phyloP scores from a whole-genome alignment of 768 basidiomycete species.

The Dacryopinax spathularia region DNA sequence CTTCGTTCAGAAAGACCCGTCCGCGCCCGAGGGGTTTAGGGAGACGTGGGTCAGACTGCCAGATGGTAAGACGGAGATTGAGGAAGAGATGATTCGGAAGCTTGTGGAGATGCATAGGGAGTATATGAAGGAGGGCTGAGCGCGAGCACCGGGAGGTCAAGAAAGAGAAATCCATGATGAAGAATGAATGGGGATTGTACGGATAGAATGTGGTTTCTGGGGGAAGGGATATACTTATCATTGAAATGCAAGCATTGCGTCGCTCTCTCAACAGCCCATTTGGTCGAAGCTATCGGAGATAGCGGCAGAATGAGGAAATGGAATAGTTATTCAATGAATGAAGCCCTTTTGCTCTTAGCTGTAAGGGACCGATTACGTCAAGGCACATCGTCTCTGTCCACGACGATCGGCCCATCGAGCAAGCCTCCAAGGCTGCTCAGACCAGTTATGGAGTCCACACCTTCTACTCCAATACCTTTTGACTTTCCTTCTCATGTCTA shows the following conservation, averaged over 20 bases:
- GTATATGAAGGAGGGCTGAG: conserved; percentile 42
- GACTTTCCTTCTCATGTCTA: neutral
- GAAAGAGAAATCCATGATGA: neutral
- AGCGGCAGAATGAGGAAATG: no score
- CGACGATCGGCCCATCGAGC: neutral
- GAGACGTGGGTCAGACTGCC: conserved; percentile 25
- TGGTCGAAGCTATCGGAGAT: no score
- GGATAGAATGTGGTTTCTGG: no score
- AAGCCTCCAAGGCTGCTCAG: neutral
- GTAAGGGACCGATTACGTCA: neutral
- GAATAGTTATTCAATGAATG: no score
- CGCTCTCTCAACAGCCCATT: no score
- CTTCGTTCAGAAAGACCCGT: conserved; percentile 37
- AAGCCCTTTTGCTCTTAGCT: no score
- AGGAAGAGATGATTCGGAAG: conserved; percentile 74
- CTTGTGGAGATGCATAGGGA: conserved; percentile 55
- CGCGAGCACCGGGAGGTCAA: no score
- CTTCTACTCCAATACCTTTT: neutral
- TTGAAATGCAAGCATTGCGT: no score
- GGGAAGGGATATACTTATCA: no score
- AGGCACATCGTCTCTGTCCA: neutral
- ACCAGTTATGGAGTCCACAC: neutral
- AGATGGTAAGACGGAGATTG: conserved; percentile 61
- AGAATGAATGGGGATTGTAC: no score
- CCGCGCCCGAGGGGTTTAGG: conserved; percentile 11